Percentiles rank a stretch among this genome's conserved stretches.
phyloP scores from a whole-genome alignment of 2,329 filamentous ascomycete genomes.

The Lachnellula subtilissima region DNA sequence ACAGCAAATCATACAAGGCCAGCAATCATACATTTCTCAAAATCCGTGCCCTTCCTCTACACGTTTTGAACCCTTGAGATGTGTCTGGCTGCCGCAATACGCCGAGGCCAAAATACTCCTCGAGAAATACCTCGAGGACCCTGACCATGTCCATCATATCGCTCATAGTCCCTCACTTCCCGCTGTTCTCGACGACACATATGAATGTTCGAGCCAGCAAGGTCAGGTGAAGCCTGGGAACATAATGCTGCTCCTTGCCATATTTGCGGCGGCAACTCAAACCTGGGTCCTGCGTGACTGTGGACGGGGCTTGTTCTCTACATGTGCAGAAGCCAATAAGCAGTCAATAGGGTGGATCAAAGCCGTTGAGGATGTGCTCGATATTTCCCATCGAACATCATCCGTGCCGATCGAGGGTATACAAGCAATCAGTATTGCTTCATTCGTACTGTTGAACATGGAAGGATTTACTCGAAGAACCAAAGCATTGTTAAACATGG shows the following conservation, averaged over 20 bases:
- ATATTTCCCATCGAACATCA: slow-evolving; percentile 26
- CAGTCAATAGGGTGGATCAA: slow-evolving; percentile 31
- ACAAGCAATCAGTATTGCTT: slow-evolving; percentile 33
- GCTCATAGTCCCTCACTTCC: slow-evolving; percentile 13
- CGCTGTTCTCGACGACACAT: slow-evolving; percentile 5
- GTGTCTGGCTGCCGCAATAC: slow-evolving; percentile 13
- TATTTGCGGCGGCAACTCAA: slow-evolving; percentile 6
- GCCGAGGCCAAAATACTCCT: slow-evolving; percentile 12
- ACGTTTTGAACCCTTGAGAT: slow-evolving; percentile 3
- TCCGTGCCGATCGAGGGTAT: slow-evolving; percentile 31
- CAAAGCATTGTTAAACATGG: slow-evolving; percentile 28
- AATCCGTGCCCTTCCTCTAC: background rate
- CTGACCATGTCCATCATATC: slow-evolving; percentile 12
- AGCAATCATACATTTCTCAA: slow-evolving; percentile 7
- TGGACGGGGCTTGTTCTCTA: slow-evolving; percentile 8
- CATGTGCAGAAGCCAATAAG: slow-evolving; percentile 24
- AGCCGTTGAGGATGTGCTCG: slow-evolving; percentile 31
- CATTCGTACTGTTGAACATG: slow-evolving; percentile 31
- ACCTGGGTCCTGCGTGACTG: slow-evolving; percentile 8
- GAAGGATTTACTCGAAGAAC: slow-evolving; percentile 33
- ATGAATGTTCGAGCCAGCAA: slow-evolving; percentile 5
- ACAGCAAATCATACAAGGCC: slow-evolving; percentile 1
- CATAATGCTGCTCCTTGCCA: slow-evolving; percentile 7
- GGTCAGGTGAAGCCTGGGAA: slow-evolving; percentile 1
- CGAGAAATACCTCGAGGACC: slow-evolving; percentile 11